Base-by-base conservation (phyloP, 2,329 filamentous ascomycete genomes). In the Ophiostoma montium region DNA sequence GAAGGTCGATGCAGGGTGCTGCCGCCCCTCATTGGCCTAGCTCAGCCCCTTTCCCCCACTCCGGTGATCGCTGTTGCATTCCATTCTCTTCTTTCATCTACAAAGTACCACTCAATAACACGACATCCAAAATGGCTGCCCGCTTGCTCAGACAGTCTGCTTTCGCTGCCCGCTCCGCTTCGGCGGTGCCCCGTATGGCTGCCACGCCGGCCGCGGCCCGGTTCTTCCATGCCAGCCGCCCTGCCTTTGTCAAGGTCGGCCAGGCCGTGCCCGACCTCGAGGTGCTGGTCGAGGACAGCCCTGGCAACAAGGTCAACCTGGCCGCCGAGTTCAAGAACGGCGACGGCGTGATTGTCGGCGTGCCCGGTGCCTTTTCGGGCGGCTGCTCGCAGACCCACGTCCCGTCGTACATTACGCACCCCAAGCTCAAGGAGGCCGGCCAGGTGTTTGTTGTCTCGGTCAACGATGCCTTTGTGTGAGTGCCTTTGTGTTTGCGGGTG, bases 391-490 rank as follows among this genome's bases (percentile, higher is more conserved):
- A 69, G 60, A 69, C 64, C 54, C 90, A 96, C 63, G 73, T 96
- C 42, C 90, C 90, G 1, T 84, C 85, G 49, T 96, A 88, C 68
- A 83, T 95, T 65, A 80, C 79, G 61, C 84, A 86, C 62, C 74
- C 82, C 49, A 79, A 82, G 63, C 74, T 94, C 58, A 85, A 85
- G 68, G 72, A 82, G 53, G 86, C 85, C 30, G 89, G 88, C 45
- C 74, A 84, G 60, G 85, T 95, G 42, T 94, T 94, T 60, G 86
- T 96, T 36, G 80, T 96, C 50, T 81, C 85, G 15, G 89, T 95
- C 62, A 96, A 96, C 63, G 90, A 96, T 63, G 78, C 88, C 18
- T 95, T 95, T 63, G 89, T 95, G 85, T 94, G 72, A 67, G 84
- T 68, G 8, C 5, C 10, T n/a, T 3, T 9, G 5, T 11, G 12